These are phyloP conservation scores for Leishmania lainsoni DNA, from an alignment of 208 protist genomes.

Conservation along the genomic window DNA sequence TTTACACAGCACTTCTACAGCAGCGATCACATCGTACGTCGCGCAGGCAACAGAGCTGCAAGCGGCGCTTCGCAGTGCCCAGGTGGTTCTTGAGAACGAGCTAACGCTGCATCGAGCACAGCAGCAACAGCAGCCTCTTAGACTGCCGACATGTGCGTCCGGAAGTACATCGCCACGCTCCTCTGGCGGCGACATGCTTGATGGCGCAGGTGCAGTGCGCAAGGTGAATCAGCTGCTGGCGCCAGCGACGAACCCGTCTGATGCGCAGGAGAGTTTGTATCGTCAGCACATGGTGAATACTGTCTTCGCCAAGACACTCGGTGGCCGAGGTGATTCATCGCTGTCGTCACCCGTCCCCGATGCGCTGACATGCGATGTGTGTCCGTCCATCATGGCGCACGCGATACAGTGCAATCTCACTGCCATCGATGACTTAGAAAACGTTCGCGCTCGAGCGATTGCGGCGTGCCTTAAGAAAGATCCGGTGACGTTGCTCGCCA, in stretches of 20 bases:
- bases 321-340: not conserved
- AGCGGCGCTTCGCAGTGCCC: not conserved
- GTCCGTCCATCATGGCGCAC: constrained; percentile 42
- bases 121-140: not conserved
- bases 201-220: not conserved
- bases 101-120: not conserved
- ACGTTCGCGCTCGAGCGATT: constrained; percentile 38
- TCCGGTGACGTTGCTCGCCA: constrained; percentile 40
- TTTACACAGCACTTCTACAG: not conserved
- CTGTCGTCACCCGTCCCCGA: not conserved
- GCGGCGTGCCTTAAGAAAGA: constrained; percentile 61
- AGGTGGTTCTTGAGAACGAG: not conserved
- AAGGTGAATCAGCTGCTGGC: not conserved
- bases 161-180: not conserved
- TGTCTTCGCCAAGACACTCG: not conserved
- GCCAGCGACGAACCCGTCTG: constrained; percentile 11
- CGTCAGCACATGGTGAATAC: constrained; percentile 15
- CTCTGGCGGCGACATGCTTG: not conserved
- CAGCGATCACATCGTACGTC: constrained; percentile 11
- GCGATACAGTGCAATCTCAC: constrained; percentile 50
- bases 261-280: constrained; percentile 11
- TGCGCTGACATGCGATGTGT: constrained; percentile 30
- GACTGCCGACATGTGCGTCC: not conserved
- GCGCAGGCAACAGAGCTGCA: not conserved
- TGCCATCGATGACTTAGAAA: constrained; percentile 46